A percentile compares a stretch with the other conserved stretches of the same genome.
These are phyloP conservation scores for Sugiyamaella marilandica DNA, from an alignment of 805 yeast species.

Conservation along the genomic window DNA sequence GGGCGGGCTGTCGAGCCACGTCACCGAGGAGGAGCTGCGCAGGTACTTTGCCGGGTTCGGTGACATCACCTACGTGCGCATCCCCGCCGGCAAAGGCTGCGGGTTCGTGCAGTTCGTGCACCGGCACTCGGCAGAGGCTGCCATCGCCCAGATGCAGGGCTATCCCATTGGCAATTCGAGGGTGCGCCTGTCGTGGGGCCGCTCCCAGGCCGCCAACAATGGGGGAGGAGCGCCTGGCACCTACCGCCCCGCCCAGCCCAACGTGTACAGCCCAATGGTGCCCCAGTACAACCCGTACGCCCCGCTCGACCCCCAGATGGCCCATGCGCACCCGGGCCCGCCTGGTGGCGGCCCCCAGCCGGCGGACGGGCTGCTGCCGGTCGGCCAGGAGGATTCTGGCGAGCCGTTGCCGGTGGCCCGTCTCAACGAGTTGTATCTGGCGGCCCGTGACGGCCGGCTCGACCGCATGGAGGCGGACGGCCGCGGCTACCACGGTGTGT, in stretches of 20 bases:
- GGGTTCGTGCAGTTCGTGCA: constrained; percentile 82
- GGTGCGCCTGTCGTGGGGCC: constrained; percentile 85
- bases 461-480: constrained; percentile 50
- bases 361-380: constrained; percentile 11
- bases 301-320: constrained; percentile 28
- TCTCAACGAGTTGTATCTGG: constrained; percentile 49
- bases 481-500: constrained; percentile 40
- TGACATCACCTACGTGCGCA: constrained; percentile 49
- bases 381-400: constrained; percentile 29
- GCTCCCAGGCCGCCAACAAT: constrained; percentile 39
- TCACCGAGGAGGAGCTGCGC: constrained; percentile 52
- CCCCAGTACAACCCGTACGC: constrained; percentile 34
- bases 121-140: constrained; percentile 77
- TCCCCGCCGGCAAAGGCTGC: constrained; percentile 77
- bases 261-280: constrained; percentile 32
- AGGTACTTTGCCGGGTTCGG: constrained; percentile 71
- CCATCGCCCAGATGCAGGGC: constrained; percentile 85
- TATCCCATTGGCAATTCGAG: constrained; percentile 80
- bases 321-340: constrained; percentile 4
- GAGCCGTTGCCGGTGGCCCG: constrained; percentile 39
- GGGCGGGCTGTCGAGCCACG: constrained; percentile 61
- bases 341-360: constrained; percentile 2
- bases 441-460: constrained; percentile 52
- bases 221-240: constrained; percentile 20
- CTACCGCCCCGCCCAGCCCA: constrained; percentile 33